Evolutionary conservation across 1,284 basidiomycete genomes (phyloP).

Genomic region (Macrocystidia cucumis): DNA sequence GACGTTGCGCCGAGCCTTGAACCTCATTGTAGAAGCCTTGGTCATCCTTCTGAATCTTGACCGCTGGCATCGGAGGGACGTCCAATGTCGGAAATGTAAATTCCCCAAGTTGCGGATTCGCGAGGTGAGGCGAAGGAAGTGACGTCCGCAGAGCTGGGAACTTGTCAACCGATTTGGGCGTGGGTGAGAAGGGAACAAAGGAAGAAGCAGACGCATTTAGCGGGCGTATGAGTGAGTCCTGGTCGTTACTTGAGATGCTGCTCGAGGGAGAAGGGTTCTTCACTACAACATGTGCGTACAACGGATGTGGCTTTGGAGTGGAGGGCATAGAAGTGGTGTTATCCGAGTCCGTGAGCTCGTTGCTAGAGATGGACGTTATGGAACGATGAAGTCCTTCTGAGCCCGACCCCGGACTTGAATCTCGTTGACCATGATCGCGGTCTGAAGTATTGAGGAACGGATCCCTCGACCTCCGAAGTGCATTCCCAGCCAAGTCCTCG

Average conservation of each 20-base stretch:
- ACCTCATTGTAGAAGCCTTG: constrained; percentile 30
- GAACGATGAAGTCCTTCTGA: constrained; percentile 19
- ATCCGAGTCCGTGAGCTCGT: constrained; percentile 25
- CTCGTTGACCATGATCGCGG: constrained; percentile 10
- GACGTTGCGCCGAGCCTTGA: constrained; percentile 11
- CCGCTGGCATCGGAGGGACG: constrained; percentile 18
- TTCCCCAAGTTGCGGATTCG: constrained; percentile 19
- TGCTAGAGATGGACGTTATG: constrained; percentile 25
- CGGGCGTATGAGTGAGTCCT: constrained; percentile 20
- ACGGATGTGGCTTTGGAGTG: constrained; percentile 24
- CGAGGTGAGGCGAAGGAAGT: constrained; percentile 12
- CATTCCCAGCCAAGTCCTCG: constrained; percentile 19
- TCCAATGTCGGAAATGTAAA: constrained; percentile 33
- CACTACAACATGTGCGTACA: constrained; percentile 20
- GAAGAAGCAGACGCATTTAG: constrained; percentile 33
- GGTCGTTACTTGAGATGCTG: constrained; percentile 13
- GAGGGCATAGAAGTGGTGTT: constrained; percentile 26
- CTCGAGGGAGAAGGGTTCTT: constrained; percentile 21
- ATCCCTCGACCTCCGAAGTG: constrained; percentile 1
- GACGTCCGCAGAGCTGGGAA: constrained; percentile 13
- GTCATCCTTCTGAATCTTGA: constrained; percentile 34
- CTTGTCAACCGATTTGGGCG: constrained; percentile 15
- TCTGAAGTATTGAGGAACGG: constrained; percentile 2
- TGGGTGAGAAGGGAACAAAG: constrained; percentile 28
- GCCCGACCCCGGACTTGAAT: constrained; percentile 17